Evolutionary conservation across 208 protist genomes (phyloP), one percentile per base, ranked within the genome.

Genomic region (Trypanosoma theileri): DNA sequence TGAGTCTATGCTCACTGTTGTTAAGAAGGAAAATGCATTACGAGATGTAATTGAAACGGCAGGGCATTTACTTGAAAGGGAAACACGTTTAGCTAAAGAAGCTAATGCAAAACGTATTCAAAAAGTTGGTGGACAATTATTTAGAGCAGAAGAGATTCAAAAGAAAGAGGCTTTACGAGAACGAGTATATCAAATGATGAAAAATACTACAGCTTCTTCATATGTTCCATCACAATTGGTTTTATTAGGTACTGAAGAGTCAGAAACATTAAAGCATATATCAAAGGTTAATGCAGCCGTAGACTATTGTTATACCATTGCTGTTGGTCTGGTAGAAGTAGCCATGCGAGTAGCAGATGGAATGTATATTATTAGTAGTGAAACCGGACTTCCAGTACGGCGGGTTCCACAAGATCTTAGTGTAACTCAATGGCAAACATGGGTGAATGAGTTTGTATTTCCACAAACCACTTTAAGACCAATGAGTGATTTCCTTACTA

Each of bases 281-380:
- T 48, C 50, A 21, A 76, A 76, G 24, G 28, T 63, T 26, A 55
- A 60, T 22, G 58, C 64, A 3, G 59, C 67, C 0, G 26, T 55
- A n/a, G 62, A 71, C 22, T 85, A 85, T 57, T 91, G 85, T 59
- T 66, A 71, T 6, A 58, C 19, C 0, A 69, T 95, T 11, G 76
- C 75, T 4, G 40, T 59, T 0, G 89, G 89, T 21, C 8, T 95
- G 0, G 71, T 83, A 10, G 79, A 93, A 51, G 58, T 95, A 14
- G 76, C 86, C 17, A 69, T 95, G 24, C 64, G 67, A 31, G 85
- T 95, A n/a, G 88, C 85, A 6, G 85, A 95, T 42, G 84, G 84
- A 55, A 84, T 85, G 40, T 86, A 86, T 71, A 75, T 84, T 16
- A 65, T 69, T 16, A 51, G 56, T 67, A 16, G 59, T 45, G 8